phyloP scores from a whole-genome alignment of 352 stramenopile genomes.

The Pythium aphanidermatum region DNA sequence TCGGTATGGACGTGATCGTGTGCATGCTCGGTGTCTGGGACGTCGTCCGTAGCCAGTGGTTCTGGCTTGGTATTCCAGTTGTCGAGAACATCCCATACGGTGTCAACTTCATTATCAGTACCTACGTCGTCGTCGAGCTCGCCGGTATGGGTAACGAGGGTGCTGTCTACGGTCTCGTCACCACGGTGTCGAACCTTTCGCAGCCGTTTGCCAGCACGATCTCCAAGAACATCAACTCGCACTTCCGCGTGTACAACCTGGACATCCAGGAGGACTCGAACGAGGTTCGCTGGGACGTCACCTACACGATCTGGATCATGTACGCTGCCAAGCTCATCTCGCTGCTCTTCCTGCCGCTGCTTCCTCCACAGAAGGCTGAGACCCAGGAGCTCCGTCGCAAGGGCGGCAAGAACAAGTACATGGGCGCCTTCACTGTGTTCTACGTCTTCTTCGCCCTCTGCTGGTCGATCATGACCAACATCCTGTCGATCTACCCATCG shows the following conservation, averaged over 20 bases:
- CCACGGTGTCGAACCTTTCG: conserved; percentile 22
- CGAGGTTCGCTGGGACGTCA: conserved; percentile 13
- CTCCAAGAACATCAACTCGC: conserved; percentile 17
- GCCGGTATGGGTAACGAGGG: conserved; percentile 20
- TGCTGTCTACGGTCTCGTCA: conserved; percentile 22
- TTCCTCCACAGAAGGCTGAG: conserved; percentile 22
- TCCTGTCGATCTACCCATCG: conserved; percentile 21
- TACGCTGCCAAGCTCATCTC: conserved; percentile 18
- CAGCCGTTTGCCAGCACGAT: conserved; percentile 16
- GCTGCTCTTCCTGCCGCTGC: conserved; percentile 14
- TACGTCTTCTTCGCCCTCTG: conserved; percentile 17
- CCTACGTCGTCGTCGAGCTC: conserved; percentile 11
- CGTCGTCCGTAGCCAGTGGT: conserved; percentile 34
- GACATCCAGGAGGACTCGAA: conserved; percentile 19
- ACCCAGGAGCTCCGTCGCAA: conserved; percentile 9
- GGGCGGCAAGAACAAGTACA: conserved; percentile 14
- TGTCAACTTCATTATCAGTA: conserved; percentile 23
- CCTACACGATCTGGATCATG: conserved; percentile 10
- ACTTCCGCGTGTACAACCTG: conserved; percentile 18
- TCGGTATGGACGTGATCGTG: conserved; percentile 21
- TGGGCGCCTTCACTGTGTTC: conserved; percentile 18
- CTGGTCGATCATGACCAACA: conserved; percentile 23
- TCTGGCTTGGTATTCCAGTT: conserved; percentile 28
- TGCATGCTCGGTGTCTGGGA: conserved; percentile 29
- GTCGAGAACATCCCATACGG: conserved; percentile 20